Base-by-base conservation (phyloP, 495 filamentous ascomycete genomes). In the Talaromyces nanjingensis region DNA sequence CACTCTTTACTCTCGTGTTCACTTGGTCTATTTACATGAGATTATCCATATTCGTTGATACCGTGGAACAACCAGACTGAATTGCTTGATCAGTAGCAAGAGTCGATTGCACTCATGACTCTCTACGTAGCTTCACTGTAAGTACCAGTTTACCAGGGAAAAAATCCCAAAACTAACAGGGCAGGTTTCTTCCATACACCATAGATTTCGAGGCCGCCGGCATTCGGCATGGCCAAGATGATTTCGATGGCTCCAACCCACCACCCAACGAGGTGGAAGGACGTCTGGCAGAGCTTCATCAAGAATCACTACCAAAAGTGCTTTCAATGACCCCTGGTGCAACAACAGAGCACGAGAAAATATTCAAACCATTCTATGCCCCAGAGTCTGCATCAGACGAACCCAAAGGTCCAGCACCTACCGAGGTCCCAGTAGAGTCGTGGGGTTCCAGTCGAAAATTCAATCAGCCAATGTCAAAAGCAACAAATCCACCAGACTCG, bases 401-500 rank as follows among this genome's bases (percentile, higher is more conserved):
- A 63, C 79, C 62, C 63, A 72, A 58, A 64, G 67, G 52, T 39
- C 69, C 59, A 65, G 77, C 67, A 63, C 72, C 65, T 60, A 73
- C 64, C 65, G 74, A 62, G 74, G 20, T 29, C 66, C 57, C 76
- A 74, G 20, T 56, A 63, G 54, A 47, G n/a, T 49, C 86, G 66
- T 93, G 90, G 91, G 89, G 89, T 2, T 80, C 80, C 16, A 85
- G 78, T 8, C 70, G 72, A 7, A 68, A 81, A 27, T 80, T 87
- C 66, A 87, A 88, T 69, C 92, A 96, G 68, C 92, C 92, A 3
- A 87, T 81, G 70, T 90, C 90, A 0, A 81, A 83, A 58, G 82
- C 89, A 9, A 84, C 81, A 33, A 80, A 86, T 20, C 80, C 87
- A 20, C 91, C 90, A 3, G 88, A 86, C 0, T 84, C 84, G 6